Conservation (phyloP, 129 eudicot species). For the Chrysanthemum lavandulifolium region DNA sequence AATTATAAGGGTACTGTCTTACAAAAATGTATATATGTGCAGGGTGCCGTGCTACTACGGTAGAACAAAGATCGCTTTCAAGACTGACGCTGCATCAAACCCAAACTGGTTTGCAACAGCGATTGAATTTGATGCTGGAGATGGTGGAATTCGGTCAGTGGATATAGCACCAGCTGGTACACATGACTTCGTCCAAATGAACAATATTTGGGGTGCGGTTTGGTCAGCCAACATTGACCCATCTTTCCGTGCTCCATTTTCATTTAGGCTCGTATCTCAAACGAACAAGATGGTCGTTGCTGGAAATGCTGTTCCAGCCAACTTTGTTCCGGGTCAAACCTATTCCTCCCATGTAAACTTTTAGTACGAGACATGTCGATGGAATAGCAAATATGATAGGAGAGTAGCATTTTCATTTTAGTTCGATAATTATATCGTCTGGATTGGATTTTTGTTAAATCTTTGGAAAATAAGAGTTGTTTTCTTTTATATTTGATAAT, state of each 20-base stretch:
- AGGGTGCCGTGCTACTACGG: conserved; percentile 44
- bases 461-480: too few species aligned
- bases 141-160: conserved; percentile 39
- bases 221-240: background rate
- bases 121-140: conserved; percentile 31
- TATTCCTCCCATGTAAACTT: conserved; percentile 46
- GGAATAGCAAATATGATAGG: too few species aligned
- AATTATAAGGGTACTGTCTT: too few species aligned
- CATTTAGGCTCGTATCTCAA: conserved; percentile 35
- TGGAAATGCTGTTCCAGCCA: conserved; percentile 32
- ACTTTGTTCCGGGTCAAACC: conserved; percentile 33
- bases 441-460: too few species aligned
- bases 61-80: conserved; percentile 34
- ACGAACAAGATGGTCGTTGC: conserved; percentile 27
- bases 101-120: conserved; percentile 41
- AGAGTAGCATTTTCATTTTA: too few species aligned
- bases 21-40: too few species aligned
- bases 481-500: too few species aligned
- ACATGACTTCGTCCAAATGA: conserved; percentile 28
- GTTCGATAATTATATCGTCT: too few species aligned
- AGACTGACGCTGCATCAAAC: conserved; percentile 35
- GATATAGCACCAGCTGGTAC: conserved; percentile 33
- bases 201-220: conserved; percentile 43
- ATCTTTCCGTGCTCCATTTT: conserved; percentile 28
- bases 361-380: background rate